Base-by-base conservation (phyloP, 257 asterid genomes). In the Solanum rostratum region DNA sequence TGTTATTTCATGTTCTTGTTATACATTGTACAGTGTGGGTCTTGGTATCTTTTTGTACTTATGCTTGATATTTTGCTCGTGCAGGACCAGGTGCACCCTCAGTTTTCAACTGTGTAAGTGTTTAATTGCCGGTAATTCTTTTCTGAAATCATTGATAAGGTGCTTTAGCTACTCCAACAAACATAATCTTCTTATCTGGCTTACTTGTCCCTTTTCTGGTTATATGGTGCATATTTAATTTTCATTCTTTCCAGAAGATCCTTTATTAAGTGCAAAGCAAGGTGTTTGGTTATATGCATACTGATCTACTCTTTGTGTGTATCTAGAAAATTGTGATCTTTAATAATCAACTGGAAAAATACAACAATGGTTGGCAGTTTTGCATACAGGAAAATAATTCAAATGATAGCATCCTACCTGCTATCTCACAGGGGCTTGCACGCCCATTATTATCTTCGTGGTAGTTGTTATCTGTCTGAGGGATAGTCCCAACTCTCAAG, bases 21-120 rank as follows among this genome's bases (percentile, higher is more conserved):
- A 24, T 59, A 39, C 41, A 57, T 81, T 15, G 84, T 27, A 24
- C 15, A 3, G n/a, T 39, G 33, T 80, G 84, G 41, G 66, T 22
- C 7, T 57, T 83, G 3, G 29, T 41, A 6, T 87, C 50, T 55
- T 79, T 20, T 13, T 55, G 63, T 50, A 39, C 50, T 83, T 55
- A 60, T 43, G 15, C 15, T 12, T 43, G 41, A 43, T 76, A 53
- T 24, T 15, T 81, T 33, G 30, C 60, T 55, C 49, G 24, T 86
- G 93, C 92, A 95, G 99, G 99, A 66, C 98, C 99, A 37, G 99
- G 97, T 73, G 99, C 99, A n/a, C 99, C 99, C 1, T 69, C 91
- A 52, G 54, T 86, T 81, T 95, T 95, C 91, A 94, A 95, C 92
- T 91, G 95, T 88, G 99, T 95, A 88, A 92, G 96, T 88, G n/a